Base-by-base conservation (phyloP, 2,329 filamentous ascomycete species). In the Aspergillus cejpii region DNA sequence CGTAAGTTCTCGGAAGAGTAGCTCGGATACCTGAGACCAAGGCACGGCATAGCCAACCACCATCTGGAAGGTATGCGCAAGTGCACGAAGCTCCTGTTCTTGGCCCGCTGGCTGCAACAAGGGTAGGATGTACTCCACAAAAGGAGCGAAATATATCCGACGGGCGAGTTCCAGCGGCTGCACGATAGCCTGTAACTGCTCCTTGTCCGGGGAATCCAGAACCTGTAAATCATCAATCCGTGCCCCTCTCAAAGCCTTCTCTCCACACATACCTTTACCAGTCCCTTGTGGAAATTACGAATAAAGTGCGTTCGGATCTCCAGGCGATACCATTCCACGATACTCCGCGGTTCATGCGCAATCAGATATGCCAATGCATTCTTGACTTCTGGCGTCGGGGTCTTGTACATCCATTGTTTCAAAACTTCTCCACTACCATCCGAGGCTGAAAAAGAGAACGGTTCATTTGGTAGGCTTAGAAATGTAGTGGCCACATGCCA, bases 21-120 rank as follows among this genome's bases (percentile, higher is more conserved):
- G 63, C 17, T 65, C 63, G 1, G 70, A 71, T 28, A 74, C 67
- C 2, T 54, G 47, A 15, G 59, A 56, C 50, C 67, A 66, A 4
- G 65, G 70, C 6, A 78, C 54, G 12, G 70, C 69, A 51, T 76
- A 73, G 20, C 68, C 64, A 45, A 76, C 70, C 23, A 74, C 64
- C 7, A 71, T 69, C 44, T 75, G 67, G 17, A 77, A 62, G 24
- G 67, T 65, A 28, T 66, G 61, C 26, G 62, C 62, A 28, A 76
- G 64, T 44, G 65, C 70, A 17, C 45, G 55, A 48, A 61, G 62
- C 41, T 54, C 58, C 37, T 43, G 54, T 42, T 58, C 61, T 52
- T 55, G 65, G 17, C 55, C 62, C 2, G 52, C 24, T 3, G 39
- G 36, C 19, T 59, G 44, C 33, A 64, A 42, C 6, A 62, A 43